These are phyloP conservation scores for Lentinula aciculospora DNA, from an alignment of 768 basidiomycete species.

Conservation along the genomic window DNA sequence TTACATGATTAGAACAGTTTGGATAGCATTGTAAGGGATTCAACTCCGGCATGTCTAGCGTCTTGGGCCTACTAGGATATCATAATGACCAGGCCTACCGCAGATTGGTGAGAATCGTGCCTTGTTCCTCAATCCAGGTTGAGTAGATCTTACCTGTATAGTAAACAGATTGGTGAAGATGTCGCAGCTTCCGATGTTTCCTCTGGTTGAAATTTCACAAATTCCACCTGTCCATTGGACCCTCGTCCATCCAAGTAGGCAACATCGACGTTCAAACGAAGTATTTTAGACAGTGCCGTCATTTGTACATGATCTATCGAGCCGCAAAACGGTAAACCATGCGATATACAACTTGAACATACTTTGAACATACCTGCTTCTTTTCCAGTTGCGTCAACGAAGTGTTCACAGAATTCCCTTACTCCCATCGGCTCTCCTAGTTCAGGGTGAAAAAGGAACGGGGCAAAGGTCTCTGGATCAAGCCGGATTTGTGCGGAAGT, in stretches of 20 bases:
- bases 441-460: conserved; percentile 77
- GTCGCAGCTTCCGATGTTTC: conserved; percentile 32
- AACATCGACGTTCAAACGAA: conserved; percentile 63
- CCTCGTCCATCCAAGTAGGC: conserved; percentile 75
- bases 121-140: not conserved
- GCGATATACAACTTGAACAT: conserved; percentile 15
- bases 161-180: conserved; percentile 52
- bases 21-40: too few species aligned
- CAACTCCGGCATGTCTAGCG: not conserved
- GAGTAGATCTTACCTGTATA: conserved; percentile 56
- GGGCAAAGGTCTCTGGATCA: conserved; percentile 53
- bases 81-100: conserved; percentile 82
- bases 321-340: not conserved
- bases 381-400: conserved; percentile 73
- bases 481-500: conserved; percentile 79
- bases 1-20: too few species aligned
- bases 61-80: conserved; percentile 37
- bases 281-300: conserved; percentile 63
- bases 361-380: conserved; percentile 56
- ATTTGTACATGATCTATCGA: conserved; percentile 83
- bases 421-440: conserved; percentile 50
- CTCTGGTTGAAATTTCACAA: conserved; percentile 51
- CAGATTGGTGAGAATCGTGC: not conserved
- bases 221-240: conserved; percentile 49
- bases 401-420: conserved; percentile 65